Base-by-base conservation (phyloP, 2,329 filamentous ascomycete genomes). In the Basipetospora sp. region DNA sequence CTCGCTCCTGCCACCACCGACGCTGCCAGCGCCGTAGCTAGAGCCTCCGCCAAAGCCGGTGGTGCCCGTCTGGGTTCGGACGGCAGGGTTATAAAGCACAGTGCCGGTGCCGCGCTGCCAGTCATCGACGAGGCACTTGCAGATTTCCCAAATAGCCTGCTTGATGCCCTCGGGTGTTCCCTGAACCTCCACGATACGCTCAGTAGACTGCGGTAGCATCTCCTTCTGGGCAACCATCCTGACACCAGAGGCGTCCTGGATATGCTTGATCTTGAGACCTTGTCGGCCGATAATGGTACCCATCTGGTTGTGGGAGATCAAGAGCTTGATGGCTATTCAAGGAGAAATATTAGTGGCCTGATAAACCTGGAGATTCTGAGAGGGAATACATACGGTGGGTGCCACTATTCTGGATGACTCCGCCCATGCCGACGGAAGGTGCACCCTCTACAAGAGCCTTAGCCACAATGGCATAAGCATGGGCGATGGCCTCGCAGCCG, bases 231-330 rank as follows among this genome's bases (percentile, higher is more conserved):
- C 90, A 34, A 98, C 87, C 90, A 98, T 98, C 55, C 90, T 87
- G 42, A 96, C 90, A 46, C 87, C 87, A 4, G 90, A 96, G 20
- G 77, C 79, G 58, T 98, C 90, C 59, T 98, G 90, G 49, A 98
- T 98, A 58, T 94, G 84, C 72, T 98, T 98, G 70, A 98, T 98
- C 70, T 96, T 98, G 48, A 94, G 71, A 42, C 90, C 90, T 58
- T 92, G 83, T 47, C 86, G 78, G 51, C 90, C 90, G 55, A 98
- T 98, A 64, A 98, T 94, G 52, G 90, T 98, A 44, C 90, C 90
- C 90, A 98, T 98, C 64, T 98, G 90, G 60, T 96, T 96, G 67
- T 98, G 88, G 25, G 90, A 98, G 60, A 98, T 96, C 56, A 98
- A 79, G 22, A 98, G 78, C 55, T 94, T 94, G 59, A 98, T 83